These are phyloP conservation scores for Leishmania gerbilli DNA, from an alignment of 208 protist species.

Conservation along the genomic window DNA sequence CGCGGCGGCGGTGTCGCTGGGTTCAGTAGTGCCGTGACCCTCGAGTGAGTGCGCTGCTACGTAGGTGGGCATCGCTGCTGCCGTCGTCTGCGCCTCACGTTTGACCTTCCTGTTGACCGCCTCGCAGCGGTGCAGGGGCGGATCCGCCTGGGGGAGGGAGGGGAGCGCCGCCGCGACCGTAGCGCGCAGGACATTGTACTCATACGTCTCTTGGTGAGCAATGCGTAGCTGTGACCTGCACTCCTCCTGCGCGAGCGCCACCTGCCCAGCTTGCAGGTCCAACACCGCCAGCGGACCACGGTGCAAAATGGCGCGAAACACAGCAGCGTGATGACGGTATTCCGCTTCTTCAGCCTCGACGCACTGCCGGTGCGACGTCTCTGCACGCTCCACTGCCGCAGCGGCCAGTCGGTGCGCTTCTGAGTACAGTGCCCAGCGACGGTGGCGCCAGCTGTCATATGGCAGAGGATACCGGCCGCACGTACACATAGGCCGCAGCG, in stretches of 20 bases:
- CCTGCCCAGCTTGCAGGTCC: not conserved
- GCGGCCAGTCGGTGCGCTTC: not conserved
- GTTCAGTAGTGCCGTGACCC: not conserved
- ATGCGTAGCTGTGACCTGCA: not conserved
- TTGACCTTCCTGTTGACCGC: no score
- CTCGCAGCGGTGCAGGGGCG: not conserved
- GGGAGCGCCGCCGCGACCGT: not conserved
- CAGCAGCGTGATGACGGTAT: not conserved
- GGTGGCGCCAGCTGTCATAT: slow-evolving; percentile 4
- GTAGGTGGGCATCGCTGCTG: not conserved
- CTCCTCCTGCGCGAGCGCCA: not conserved
- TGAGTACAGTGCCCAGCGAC: slow-evolving; percentile 4
- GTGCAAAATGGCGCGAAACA: not conserved
- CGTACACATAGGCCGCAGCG: not conserved
- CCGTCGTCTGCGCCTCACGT: not conserved
- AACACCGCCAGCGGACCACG: not conserved
- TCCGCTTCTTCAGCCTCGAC: not conserved
- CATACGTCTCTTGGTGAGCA: not conserved
- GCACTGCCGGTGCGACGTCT: not conserved
- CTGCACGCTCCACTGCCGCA: not conserved
- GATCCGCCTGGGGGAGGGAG: not conserved
- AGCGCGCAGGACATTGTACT: not conserved
- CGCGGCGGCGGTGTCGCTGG: not conserved
- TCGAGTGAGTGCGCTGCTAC: not conserved
- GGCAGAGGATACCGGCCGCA: not conserved